Base-by-base conservation (phyloP, 2,329 filamentous ascomycete species). In the Ceratocystis ficicola region DNA sequence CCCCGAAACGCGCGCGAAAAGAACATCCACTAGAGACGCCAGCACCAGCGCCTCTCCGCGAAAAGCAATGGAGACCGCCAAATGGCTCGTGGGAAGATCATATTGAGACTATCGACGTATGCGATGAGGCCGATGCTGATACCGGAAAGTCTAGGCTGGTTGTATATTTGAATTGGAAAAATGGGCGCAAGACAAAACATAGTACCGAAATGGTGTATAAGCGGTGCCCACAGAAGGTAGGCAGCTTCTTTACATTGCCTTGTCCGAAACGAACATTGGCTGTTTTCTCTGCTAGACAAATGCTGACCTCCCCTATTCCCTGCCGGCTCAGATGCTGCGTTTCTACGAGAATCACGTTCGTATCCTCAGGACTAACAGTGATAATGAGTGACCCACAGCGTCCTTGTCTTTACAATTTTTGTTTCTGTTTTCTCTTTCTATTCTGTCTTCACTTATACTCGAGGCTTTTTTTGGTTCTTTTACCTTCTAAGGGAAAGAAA, bases 41-140 rank as follows among this genome's bases (percentile, higher is more conserved):
- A 80, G 83, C 0, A 75, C 75, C 1, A 77, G 76, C 32, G 73
- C 72, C 1, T 7, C 32, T 44, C 10, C 50, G 44, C 15, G 66
- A 65, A 12, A 57, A 52, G 57, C 30, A 62, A 15, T 90, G 87
- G 82, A 82, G 81, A 66, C 86, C 87, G 1, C 89, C 89, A 0
- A 78, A 81, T 1, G 89, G 89, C 6, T 86, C 81, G 41, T 94
- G 89, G 89, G 89, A 94, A 70, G 83, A 90, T 10, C 80, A 88
- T 1, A 83, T 93, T 28, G 79, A 82, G 22, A 78, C 78, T 1
- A 85, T 94, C 41, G 88, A 91, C 69, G 88, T 86, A 0, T 87
- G 88, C 66, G 83, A 90, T 70, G 85, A 90, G 70, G 80, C 82
- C 62, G 77, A 81, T 30, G 77, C 76, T 3, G 81, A 80, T 20